Percentiles rank a stretch among this genome's conserved stretches.
Conservation (phyloP, 2,329 filamentous ascomycete genomes). For the Myrmaecium sp. region DNA sequence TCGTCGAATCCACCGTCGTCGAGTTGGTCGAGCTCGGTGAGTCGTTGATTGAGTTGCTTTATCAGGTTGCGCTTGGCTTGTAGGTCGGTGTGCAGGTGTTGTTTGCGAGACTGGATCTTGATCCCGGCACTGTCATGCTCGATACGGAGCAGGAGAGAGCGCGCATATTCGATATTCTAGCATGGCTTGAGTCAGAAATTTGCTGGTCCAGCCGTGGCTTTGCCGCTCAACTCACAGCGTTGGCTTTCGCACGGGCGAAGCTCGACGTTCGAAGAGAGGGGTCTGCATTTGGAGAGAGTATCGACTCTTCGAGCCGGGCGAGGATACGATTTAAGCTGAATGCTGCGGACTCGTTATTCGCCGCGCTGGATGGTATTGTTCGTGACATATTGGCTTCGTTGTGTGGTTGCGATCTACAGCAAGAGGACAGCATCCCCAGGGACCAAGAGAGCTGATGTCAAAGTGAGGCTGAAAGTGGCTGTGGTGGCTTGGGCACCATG, state of each 20-base stretch:
- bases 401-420: not conserved
- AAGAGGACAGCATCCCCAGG: no score
- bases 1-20: constrained; percentile 20
- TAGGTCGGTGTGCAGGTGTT: constrained; percentile 46
- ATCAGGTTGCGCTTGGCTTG: constrained; percentile 47
- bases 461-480: no score
- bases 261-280: constrained; percentile 42
- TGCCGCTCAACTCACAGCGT: constrained; percentile 27
- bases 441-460: no score
- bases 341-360: no score
- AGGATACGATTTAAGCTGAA: constrained; percentile 48
- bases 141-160: constrained; percentile 48
- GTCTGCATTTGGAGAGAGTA: constrained; percentile 45
- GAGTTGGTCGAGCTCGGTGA: constrained; percentile 52
- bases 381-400: constrained; percentile 2
- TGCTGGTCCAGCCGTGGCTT: not conserved
- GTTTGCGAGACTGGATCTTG: constrained; percentile 40
- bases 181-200: constrained; percentile 1
- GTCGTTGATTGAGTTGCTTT: constrained; percentile 46
- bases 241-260: constrained; percentile 46
- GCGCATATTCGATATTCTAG: constrained; percentile 57
- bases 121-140: constrained; percentile 50
- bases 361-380: no score
- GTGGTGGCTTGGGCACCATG: no score
- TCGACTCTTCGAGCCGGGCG: constrained; percentile 44